Evolutionary conservation across 2,329 filamentous ascomycete genomes (phyloP), one percentile per base, ranked within the genome.

Genomic region (Ceratocystis lukuohia): DNA sequence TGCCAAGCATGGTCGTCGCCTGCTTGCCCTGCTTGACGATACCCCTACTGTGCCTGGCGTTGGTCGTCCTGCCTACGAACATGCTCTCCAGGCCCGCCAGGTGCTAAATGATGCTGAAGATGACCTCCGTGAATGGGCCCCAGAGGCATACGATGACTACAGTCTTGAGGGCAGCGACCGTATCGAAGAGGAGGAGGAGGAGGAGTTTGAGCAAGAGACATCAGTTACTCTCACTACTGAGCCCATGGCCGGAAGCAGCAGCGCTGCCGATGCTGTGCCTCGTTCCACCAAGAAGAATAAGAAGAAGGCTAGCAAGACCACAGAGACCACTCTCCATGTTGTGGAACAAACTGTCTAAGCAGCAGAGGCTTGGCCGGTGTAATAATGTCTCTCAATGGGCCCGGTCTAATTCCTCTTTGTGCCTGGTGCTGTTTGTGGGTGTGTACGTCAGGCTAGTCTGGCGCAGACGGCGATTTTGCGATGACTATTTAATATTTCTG

Each of bases 101-200:
- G 84, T 97, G 59, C 83, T 99, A 30, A 94, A 95, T 72, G 92
- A 96, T 69, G 92, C 91, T 53, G 94, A 99, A 76, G 87, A 90
- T 65, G 90, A 96, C 71, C 84, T 99, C 69, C 84, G 87, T 65
- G 82, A 84, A 50, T 97, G 93, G 90, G 78, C 78, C 66, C 78
- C 79, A 3, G 78, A 80, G 64, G 69, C 71, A 6, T 78, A 79
- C 20, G 70, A 73, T 46, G 62, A 64, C 56, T 61, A 56, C 61
- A 67, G 63, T 8, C 48, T 45, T 17, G 66, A 56, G 3, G 57
- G 50, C 28, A 67, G 63, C 41, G 33, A 62, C 20, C 66, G 67
- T 53, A 62, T 65, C 17, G 64, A 64, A 8, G 68, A 68, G 62
- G 66, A 64, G 22, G 69, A 67, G 6, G 65, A 69, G n/a, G 56